Evolutionary conservation across 768 basidiomycete species (phyloP).

Genomic region (Lentinula detonsa): DNA sequence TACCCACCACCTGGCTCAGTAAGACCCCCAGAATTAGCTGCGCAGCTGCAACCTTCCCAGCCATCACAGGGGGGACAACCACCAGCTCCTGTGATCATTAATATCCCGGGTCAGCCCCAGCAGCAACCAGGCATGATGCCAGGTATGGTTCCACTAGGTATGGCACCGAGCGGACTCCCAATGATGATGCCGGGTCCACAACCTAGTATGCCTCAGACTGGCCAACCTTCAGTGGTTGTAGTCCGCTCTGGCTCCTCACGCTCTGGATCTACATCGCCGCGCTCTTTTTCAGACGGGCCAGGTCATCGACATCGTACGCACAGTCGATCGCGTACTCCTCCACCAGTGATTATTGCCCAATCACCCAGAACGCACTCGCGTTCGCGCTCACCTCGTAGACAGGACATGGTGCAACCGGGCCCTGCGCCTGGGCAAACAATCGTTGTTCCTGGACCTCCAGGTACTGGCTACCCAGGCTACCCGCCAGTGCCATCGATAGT

Average conservation of each 20-base stretch:
- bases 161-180: conserved; percentile 1
- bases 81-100: conserved; percentile 22
- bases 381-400: conserved; percentile 5
- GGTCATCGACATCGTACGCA: not conserved
- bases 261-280: not conserved
- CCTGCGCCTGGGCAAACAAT: not conserved
- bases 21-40: conserved; percentile 16
- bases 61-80: conserved; percentile 10
- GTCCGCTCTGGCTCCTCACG: not conserved
- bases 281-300: not conserved
- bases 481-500: not conserved
- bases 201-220: not conserved
- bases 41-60: conserved; percentile 11
- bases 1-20: conserved; percentile 15
- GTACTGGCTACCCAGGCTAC: not conserved
- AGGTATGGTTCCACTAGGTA: not conserved
- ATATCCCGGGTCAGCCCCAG: conserved; percentile 18
- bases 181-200: not conserved
- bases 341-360: not conserved
- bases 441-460: not conserved
- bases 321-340: conserved; percentile 1
- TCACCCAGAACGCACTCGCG: conserved; percentile 9
- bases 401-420: not conserved
- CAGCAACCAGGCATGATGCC: conserved; percentile 12
- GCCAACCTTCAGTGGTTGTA: conserved; percentile 1